Evolutionary conservation across 805 yeast species (phyloP).

Genomic region (Zygosaccharomyces bisporus): DNA sequence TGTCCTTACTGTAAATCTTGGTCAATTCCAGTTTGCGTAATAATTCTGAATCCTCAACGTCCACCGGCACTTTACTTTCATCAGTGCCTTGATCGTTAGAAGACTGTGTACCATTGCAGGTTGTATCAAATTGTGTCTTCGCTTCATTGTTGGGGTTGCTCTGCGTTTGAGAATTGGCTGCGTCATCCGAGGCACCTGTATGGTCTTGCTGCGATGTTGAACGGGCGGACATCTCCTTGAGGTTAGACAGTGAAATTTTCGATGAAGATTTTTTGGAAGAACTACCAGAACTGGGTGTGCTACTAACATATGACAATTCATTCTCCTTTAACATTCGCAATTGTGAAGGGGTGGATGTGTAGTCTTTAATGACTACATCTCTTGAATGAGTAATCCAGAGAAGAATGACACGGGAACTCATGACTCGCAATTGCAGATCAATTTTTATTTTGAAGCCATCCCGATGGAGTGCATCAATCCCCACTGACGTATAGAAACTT

Average conservation of each 20-base stretch:
- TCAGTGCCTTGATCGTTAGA: background rate
- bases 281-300: slow-evolving; percentile 26
- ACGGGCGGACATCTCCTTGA: slow-evolving; percentile 15
- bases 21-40: slow-evolving; percentile 30
- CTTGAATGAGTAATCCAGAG: slow-evolving; percentile 88
- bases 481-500: slow-evolving; percentile 59
- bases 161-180: no score
- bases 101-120: background rate
- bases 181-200: no score
- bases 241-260: slow-evolving; percentile 22
- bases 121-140: background rate
- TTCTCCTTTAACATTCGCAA: slow-evolving; percentile 39
- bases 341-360: slow-evolving; percentile 40
- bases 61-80: background rate
- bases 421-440: slow-evolving; percentile 78
- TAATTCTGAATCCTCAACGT: slow-evolving; percentile 20
- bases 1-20: slow-evolving; percentile 31
- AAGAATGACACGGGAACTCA: slow-evolving; percentile 53
- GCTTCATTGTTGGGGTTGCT: slow-evolving; percentile 1
- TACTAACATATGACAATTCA: slow-evolving; percentile 33
- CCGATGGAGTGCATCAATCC: slow-evolving; percentile 63
- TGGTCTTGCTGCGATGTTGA: background rate
- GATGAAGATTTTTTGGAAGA: slow-evolving; percentile 29
- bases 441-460: slow-evolving; percentile 64
- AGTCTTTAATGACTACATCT: slow-evolving; percentile 35